Base-by-base conservation (phyloP, 768 basidiomycete species). In the Leccinum rimulosum region DNA sequence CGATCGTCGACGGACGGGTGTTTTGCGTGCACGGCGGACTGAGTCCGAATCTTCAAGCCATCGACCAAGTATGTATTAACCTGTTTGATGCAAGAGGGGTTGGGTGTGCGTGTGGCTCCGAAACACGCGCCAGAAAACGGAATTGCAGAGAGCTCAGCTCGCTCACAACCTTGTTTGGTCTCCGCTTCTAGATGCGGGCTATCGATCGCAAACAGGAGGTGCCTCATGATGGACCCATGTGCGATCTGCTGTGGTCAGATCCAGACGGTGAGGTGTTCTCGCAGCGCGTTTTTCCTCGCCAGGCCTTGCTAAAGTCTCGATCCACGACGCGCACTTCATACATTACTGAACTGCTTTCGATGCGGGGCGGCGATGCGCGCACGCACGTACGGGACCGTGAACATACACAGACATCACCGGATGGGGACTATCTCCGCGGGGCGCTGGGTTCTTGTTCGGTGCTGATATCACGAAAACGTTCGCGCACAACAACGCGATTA, bases 191-290 rank as follows among this genome's bases (percentile, higher is more conserved):
- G 95, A 98, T 98, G 65, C 89, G 96, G 53, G 82, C 87, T 38
- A 96, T 98, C 66, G 95, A 98, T 78, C 78, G 96, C 35, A 95
- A 95, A 73, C 94, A 96, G 73, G 96, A 98, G 71, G 96, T 98
- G 25, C 96, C 96, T 28, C 96, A 98, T 73, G 96, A 98, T 70
- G 96, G 96, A 12, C 88, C 95, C 8, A 98, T 98, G 96, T 98
- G 96, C 69, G 96, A 98, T 75, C 79, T 98, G 2, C 79, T 98
- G n/a, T 98, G 96, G 96, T 97, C 95, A 59, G 96, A 98, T 79
- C 96, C 96, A 49, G 96, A 98, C 73, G 95, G 95, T 95, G 57
- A 64, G 70, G 60, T 14, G 65, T 47, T 54, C 59, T 31, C 30
- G 17, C 53, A 19, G 35, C 51, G 58, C 45, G n/a, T 58, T 22